Evolutionary conservation across 345 rosid genomes (phyloP).

Genomic region (Angophora floribunda): DNA sequence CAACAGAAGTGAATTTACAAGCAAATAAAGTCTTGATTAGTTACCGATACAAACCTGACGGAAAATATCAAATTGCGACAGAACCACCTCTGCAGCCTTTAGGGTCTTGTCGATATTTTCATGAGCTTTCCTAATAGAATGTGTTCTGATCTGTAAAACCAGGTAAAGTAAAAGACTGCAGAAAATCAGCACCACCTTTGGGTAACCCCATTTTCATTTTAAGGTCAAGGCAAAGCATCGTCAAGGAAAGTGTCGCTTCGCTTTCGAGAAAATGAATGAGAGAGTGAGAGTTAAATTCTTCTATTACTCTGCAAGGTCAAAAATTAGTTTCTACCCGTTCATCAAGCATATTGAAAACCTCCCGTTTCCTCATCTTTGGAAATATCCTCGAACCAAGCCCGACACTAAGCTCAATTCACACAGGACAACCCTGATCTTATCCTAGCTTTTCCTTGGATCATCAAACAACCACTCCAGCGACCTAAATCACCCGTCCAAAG

Average conservation of each 20-base stretch:
- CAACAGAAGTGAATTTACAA: neutral
- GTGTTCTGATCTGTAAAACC: conserved; percentile 73
- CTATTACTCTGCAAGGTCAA: neutral
- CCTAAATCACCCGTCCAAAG: neutral
- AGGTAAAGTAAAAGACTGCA: neutral
- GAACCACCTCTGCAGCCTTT: conserved; percentile 76
- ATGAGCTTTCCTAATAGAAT: conserved; percentile 91
- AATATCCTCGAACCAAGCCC: neutral
- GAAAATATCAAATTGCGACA: conserved; percentile 71
- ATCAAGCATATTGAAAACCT: neutral
- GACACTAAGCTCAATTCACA: neutral
- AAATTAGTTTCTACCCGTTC: neutral
- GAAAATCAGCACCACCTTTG: neutral
- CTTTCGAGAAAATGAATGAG: neutral
- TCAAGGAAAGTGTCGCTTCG: neutral
- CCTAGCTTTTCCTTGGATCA: neutral
- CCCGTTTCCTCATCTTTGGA: neutral
- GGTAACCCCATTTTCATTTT: neutral
- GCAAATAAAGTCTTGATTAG: neutral
- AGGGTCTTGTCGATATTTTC: conserved; percentile 94
- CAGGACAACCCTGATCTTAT: neutral
- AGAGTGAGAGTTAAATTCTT: neutral
- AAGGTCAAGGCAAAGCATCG: neutral
- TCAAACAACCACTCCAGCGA: neutral
- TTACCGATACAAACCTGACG: conserved; percentile 59